Conservation (phyloP, 805 yeast species). For the Suhomyces prunicola region DNA sequence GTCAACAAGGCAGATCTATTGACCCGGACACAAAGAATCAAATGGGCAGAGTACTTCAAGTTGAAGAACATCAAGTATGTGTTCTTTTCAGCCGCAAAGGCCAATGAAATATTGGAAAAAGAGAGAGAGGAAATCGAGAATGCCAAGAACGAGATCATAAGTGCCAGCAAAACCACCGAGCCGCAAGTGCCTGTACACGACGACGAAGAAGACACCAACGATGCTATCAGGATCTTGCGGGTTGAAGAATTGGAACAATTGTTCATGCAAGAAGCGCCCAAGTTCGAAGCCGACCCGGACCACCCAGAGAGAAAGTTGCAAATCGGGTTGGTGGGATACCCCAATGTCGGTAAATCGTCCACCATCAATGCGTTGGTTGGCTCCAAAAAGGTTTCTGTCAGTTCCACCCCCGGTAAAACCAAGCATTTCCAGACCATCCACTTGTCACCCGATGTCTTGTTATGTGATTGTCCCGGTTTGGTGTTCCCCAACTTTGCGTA, state of each 20-base stretch:
- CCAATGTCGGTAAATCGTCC: slow-evolving; percentile 93
- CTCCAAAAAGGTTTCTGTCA: slow-evolving; percentile 95
- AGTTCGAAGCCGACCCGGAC: slow-evolving; percentile 52
- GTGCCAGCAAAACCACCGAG: neutral
- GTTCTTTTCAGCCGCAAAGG: slow-evolving; percentile 87
- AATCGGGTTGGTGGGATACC: slow-evolving; percentile 96
- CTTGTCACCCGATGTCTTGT: slow-evolving; percentile 73
- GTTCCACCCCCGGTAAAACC: slow-evolving; percentile 98
- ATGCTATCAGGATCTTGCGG: slow-evolving; percentile 60
- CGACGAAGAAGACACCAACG: slow-evolving; percentile 24
- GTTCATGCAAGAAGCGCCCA: slow-evolving; percentile 77
- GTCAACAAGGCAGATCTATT: slow-evolving; percentile 93
- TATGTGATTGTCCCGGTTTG: slow-evolving; percentile 98
- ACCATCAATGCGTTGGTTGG: slow-evolving; percentile 96
- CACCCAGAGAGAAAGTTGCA: slow-evolving; percentile 62
- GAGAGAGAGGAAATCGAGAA: slow-evolving; percentile 47
- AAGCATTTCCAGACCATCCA: slow-evolving; percentile 97
- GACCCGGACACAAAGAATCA: slow-evolving; percentile 68
- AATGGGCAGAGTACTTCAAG: slow-evolving; percentile 85
- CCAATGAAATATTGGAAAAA: slow-evolving; percentile 70
- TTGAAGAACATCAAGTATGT: slow-evolving; percentile 72
- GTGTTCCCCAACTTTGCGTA: slow-evolving; percentile 98
- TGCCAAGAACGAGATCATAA: slow-evolving; percentile 13
- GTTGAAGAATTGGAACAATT: slow-evolving; percentile 83
- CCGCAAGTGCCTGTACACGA: slow-evolving; percentile 16